A percentile compares a stretch with the other conserved stretches of the same genome.
Conservation (phyloP, 164 flowering plant genomes). For the Warburgia ugandensis region DNA sequence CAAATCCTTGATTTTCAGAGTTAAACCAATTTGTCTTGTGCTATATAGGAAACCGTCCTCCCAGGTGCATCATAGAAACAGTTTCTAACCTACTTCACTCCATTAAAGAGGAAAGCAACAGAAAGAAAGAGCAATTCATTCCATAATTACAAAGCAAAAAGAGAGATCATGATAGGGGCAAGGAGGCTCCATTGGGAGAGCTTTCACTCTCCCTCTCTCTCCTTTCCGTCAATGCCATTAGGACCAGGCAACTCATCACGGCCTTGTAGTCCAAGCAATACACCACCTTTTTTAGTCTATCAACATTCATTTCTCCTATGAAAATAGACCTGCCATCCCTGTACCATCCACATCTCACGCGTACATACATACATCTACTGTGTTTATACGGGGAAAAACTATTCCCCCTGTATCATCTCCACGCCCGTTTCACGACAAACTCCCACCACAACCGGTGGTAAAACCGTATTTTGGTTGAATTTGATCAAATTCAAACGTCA, state of each 20-base stretch:
- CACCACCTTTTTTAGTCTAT: background rate
- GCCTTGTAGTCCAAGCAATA: slow-evolving; percentile 6
- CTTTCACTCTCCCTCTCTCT: background rate
- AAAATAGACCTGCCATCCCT: too few species aligned
- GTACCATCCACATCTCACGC: background rate
- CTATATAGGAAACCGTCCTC: too few species aligned
- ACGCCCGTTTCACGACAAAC: background rate
- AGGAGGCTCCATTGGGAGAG: too few species aligned
- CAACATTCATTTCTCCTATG: background rate
- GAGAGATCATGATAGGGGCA: background rate
- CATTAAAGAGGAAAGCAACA: background rate
- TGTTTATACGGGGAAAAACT: background rate
- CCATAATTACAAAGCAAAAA: background rate
- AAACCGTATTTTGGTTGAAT: background rate
- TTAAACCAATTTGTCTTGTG: too few species aligned
- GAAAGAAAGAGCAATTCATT: slow-evolving; percentile 1
- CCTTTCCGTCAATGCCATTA: background rate
- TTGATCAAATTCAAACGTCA: background rate
- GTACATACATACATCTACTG: slow-evolving; percentile 1
- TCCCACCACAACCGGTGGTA: background rate
- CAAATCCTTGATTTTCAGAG: too few species aligned
- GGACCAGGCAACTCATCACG: background rate
- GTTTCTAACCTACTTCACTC: background rate
- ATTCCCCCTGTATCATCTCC: background rate
- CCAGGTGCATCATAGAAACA: too few species aligned